These are phyloP conservation scores for Clavulina sp. DNA, from an alignment of 768 basidiomycete genomes.

Conservation along the genomic window DNA sequence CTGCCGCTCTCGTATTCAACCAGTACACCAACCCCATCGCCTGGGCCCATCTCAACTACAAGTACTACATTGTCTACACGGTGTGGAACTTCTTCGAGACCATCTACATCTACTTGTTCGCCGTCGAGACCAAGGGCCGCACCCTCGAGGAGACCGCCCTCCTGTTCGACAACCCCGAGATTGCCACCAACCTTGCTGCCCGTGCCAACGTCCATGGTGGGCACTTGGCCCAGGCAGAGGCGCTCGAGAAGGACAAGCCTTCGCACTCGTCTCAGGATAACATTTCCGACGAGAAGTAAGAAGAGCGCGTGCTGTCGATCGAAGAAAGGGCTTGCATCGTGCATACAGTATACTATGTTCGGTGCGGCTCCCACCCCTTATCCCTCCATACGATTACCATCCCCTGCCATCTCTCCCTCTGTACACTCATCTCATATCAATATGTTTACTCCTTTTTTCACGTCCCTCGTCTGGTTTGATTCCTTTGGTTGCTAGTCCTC, in stretches of 20 bases:
- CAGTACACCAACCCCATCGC: constrained; percentile 14
- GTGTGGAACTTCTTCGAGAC: background rate
- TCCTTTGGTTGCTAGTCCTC: no score
- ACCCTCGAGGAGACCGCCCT: constrained; percentile 15
- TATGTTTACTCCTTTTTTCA: no score
- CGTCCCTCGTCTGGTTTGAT: no score
- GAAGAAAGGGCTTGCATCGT: no score
- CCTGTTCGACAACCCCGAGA: constrained; percentile 11
- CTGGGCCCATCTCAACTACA: constrained; percentile 7
- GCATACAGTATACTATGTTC: no score
- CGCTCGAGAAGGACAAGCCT: background rate
- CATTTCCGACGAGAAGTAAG: no score
- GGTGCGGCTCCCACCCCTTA: no score
- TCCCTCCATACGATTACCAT: no score
- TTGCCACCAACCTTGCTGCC: background rate
- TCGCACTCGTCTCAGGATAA: background rate
- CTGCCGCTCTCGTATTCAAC: constrained; percentile 10
- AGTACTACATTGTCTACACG: constrained; percentile 9
- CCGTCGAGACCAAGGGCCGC: constrained; percentile 13
- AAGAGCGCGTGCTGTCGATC: no score
- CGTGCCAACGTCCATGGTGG: background rate
- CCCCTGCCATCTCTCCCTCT: no score
- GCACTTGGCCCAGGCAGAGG: background rate
- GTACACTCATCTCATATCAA: no score
- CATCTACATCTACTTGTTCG: constrained; percentile 5